Percentiles rank a stretch among this genome's conserved stretches.
Conservation (phyloP, 352 stramenopile genomes). For the Peronospora farinosa region DNA sequence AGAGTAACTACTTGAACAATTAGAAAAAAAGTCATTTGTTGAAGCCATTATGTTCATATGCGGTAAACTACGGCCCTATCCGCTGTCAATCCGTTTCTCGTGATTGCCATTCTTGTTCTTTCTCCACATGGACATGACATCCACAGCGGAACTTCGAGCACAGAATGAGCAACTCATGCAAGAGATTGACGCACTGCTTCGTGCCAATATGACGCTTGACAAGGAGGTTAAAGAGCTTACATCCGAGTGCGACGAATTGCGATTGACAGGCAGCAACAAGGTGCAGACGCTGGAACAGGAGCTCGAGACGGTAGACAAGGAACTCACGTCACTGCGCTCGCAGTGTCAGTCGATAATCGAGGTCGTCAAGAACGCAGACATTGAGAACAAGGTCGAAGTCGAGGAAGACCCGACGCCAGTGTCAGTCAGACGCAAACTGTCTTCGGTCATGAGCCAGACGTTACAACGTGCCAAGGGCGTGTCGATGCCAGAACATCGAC, state of each 20-base stretch:
- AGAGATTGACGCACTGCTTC: slow-evolving; percentile 54
- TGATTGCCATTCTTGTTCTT: slow-evolving; percentile 8
- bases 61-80: background rate
- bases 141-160: slow-evolving; percentile 33
- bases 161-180: slow-evolving; percentile 52
- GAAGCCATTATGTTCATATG: background rate
- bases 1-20: background rate
- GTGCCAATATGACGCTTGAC: slow-evolving; percentile 59
- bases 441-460: slow-evolving; percentile 27
- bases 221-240: slow-evolving; percentile 50
- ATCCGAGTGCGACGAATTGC: slow-evolving; percentile 40
- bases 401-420: slow-evolving; percentile 19
- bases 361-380: slow-evolving; percentile 23
- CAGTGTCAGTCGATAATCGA: slow-evolving; percentile 42
- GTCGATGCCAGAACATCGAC: slow-evolving; percentile 29
- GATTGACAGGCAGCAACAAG: slow-evolving; percentile 33
- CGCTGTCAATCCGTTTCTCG: slow-evolving; percentile 2
- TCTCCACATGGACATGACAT: slow-evolving; percentile 22
- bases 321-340: slow-evolving; percentile 33
- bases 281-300: slow-evolving; percentile 45
- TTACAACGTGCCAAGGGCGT: slow-evolving; percentile 27
- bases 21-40: background rate
- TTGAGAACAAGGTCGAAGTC: slow-evolving; percentile 21
- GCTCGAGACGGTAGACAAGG: slow-evolving; percentile 33
- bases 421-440: slow-evolving; percentile 19